Conservation (phyloP, 768 basidiomycete genomes). For the Lactifluus rugatus region DNA sequence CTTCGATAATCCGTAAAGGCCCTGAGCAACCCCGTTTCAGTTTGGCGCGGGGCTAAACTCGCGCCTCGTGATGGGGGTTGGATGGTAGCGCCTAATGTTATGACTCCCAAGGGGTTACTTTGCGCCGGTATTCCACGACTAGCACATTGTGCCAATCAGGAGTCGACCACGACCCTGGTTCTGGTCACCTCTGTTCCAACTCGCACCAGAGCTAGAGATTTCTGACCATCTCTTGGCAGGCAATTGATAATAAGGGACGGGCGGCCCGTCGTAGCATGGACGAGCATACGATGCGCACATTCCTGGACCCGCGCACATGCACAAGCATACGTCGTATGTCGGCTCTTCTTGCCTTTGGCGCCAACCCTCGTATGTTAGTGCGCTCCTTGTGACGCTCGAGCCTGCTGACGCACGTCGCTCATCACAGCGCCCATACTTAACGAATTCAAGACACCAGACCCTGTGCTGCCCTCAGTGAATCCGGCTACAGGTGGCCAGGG, state of each 20-base stretch:
- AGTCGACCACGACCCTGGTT: not conserved
- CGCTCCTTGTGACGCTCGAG: no score
- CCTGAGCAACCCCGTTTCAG: slow-evolving; percentile 12
- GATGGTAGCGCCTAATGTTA: not conserved
- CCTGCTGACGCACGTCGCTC: not conserved
- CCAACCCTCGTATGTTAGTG: slow-evolving; percentile 50
- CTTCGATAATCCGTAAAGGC: not conserved
- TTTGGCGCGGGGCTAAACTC: slow-evolving; percentile 14
- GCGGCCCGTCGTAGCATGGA: slow-evolving; percentile 59
- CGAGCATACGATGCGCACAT: slow-evolving; percentile 61
- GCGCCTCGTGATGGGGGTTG: slow-evolving; percentile 6
- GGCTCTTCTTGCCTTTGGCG: slow-evolving; percentile 57
- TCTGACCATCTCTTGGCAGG: slow-evolving; percentile 31
- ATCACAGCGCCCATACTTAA: slow-evolving; percentile 42
- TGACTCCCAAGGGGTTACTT: not conserved
- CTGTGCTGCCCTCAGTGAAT: slow-evolving; percentile 25
- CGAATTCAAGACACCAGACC: slow-evolving; percentile 36
- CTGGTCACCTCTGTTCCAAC: not conserved
- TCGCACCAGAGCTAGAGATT: not conserved
- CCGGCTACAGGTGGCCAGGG: not conserved
- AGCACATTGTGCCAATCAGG: not conserved
- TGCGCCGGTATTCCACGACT: not conserved
- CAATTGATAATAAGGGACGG: slow-evolving; percentile 59
- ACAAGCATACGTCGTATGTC: slow-evolving; percentile 63
- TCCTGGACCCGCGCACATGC: slow-evolving; percentile 59